These are phyloP conservation scores for Exophiala xenobiotica DNA, from an alignment of 2,329 filamentous ascomycete species.

Conservation along the genomic window DNA sequence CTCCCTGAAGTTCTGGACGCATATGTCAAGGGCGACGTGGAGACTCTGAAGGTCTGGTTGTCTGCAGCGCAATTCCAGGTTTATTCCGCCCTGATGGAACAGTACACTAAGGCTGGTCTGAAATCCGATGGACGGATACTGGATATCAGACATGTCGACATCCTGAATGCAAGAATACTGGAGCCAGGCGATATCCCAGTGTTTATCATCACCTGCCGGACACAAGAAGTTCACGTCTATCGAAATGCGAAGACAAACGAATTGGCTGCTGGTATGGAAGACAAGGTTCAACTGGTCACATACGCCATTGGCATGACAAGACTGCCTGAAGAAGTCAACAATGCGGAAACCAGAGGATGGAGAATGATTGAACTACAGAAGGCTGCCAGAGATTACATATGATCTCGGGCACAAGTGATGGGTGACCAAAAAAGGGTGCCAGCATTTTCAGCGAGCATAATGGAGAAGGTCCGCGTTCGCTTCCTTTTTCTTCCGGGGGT, in stretches of 20 bases:
- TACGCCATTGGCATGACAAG: slow-evolving; percentile 96
- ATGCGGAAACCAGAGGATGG: slow-evolving; percentile 95
- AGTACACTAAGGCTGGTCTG: slow-evolving; percentile 89
- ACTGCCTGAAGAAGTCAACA: slow-evolving; percentile 91
- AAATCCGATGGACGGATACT: slow-evolving; percentile 94
- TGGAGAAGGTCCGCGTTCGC: background rate
- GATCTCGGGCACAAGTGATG: slow-evolving; percentile 34
- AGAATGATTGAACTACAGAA: slow-evolving; percentile 98
- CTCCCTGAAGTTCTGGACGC: slow-evolving; percentile 95
- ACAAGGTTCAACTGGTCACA: slow-evolving; percentile 96
- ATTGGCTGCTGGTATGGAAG: slow-evolving; percentile 95
- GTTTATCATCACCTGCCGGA: slow-evolving; percentile 94
- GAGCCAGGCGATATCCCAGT: slow-evolving; percentile 65
- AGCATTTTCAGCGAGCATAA: slow-evolving; percentile 22
- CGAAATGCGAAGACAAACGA: slow-evolving; percentile 85
- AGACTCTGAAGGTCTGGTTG: slow-evolving; percentile 90
- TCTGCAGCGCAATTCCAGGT: slow-evolving; percentile 95
- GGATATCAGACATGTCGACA: slow-evolving; percentile 92
- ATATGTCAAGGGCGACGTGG: slow-evolving; percentile 93
- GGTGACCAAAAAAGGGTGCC: background rate
- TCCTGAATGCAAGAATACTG: slow-evolving; percentile 47
- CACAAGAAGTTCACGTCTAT: slow-evolving; percentile 97
- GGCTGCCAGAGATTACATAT: slow-evolving; percentile 87
- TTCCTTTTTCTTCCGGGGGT: background rate
- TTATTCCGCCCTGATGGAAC: slow-evolving; percentile 93